phyloP scores from a whole-genome alignment of 371 early-diverging fungal genomes.

The Nematocida ausubeli region DNA sequence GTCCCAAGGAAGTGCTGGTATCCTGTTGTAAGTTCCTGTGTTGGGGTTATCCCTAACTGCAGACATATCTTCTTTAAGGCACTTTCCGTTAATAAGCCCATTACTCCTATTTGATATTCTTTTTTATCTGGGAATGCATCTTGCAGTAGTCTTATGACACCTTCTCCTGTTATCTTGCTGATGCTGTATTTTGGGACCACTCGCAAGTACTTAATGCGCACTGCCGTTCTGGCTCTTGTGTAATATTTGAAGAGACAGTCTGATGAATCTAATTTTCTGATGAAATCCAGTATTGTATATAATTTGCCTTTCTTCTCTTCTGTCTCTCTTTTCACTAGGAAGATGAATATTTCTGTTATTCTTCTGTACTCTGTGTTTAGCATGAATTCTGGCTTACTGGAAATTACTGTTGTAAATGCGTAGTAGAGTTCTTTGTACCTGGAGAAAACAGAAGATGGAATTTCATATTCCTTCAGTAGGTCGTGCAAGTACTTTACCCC shows the following conservation, averaged over 20 bases:
- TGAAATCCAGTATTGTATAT: conserved; percentile 24
- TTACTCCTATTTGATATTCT: not conserved
- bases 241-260: not conserved
- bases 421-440: conserved; percentile 17
- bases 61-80: conserved; percentile 12
- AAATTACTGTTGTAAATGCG: not conserved
- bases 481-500: not conserved
- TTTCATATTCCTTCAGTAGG: not conserved
- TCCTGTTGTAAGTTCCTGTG: not conserved
- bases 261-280: not conserved
- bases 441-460: not conserved
- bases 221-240: not conserved
- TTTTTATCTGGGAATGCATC: not conserved
- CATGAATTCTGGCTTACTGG: not conserved
- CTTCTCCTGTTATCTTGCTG: not conserved
- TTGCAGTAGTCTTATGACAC: not conserved
- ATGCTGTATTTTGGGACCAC: not conserved
- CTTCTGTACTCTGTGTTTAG: not conserved
- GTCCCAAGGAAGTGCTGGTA: conserved; percentile 19
- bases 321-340: conserved; percentile 35
- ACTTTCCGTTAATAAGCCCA: not conserved
- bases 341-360: conserved; percentile 1
- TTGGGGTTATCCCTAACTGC: conserved; percentile 24
- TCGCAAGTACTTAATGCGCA: not conserved
- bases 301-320: conserved; percentile 19